Conservation (phyloP, 208 protist species). For the Trypanosoma caninum region DNA sequence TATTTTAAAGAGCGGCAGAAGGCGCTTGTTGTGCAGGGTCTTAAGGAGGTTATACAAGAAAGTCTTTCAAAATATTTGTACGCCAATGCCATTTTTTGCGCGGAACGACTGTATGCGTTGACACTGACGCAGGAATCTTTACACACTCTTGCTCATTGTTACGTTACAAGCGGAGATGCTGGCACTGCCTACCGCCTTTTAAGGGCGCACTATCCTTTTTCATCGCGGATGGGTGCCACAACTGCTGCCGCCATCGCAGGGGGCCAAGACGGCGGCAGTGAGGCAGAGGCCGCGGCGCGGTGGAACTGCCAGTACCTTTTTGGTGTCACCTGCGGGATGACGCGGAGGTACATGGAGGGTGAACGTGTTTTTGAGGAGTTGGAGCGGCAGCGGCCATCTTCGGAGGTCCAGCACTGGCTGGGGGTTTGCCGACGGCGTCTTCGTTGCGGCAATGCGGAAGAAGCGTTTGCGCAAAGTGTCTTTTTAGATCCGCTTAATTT, state of each 20-base stretch:
- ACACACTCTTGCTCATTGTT: constrained; percentile 69
- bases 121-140: constrained; percentile 41
- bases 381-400: constrained; percentile 5
- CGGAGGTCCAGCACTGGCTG: constrained; percentile 60
- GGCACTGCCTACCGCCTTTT: constrained; percentile 66
- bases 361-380: constrained; percentile 54
- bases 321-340: constrained; percentile 66
- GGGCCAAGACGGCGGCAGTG: too few species aligned
- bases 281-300: constrained; percentile 40
- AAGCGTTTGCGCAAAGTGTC: constrained; percentile 28
- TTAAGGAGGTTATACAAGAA: constrained; percentile 51
- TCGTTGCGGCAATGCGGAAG: constrained; percentile 17
- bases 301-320: constrained; percentile 81
- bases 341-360: constrained; percentile 59
- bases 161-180: constrained; percentile 45
- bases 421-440: constrained; percentile 41
- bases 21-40: constrained; percentile 18
- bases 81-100: constrained; percentile 85
- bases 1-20: constrained; percentile 16
- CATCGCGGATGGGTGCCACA: constrained; percentile 3
- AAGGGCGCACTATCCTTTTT: constrained; percentile 56
- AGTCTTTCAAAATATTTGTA: constrained; percentile 63
- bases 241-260: constrained; percentile 13
- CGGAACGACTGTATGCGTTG: constrained; percentile 81
- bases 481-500: constrained; percentile 44